phyloP scores from a whole-genome alignment of 345 rosid genomes.

The Turritis glabra region DNA sequence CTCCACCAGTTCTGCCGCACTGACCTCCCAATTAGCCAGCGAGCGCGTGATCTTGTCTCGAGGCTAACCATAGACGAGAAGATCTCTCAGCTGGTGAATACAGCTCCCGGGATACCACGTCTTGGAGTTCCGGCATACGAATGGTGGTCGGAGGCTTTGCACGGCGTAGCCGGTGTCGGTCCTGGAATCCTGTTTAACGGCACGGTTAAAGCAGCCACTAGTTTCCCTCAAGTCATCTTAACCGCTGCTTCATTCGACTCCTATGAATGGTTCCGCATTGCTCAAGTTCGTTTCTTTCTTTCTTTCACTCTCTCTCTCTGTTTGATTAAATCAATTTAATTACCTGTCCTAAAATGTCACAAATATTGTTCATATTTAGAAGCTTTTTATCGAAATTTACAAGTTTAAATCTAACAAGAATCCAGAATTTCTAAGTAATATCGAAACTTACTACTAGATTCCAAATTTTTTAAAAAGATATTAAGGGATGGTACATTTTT shows the following conservation, averaged over 20 bases:
- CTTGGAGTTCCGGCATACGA: slow-evolving; percentile 78
- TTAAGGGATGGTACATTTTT: too few species aligned
- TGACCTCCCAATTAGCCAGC: slow-evolving; percentile 49
- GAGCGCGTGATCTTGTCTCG: slow-evolving; percentile 74
- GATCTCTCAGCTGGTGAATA: slow-evolving; percentile 70
- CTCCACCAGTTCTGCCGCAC: slow-evolving; percentile 58
- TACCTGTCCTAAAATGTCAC: not conserved
- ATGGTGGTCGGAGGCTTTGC: slow-evolving; percentile 98
- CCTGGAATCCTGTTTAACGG: slow-evolving; percentile 62
- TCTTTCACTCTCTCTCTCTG: not conserved
- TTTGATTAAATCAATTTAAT: not conserved
- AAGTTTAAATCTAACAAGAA: not conserved
- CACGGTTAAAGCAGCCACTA: slow-evolving; percentile 63
- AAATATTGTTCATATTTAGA: not conserved
- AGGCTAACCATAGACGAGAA: slow-evolving; percentile 78
- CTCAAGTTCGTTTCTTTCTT: slow-evolving; percentile 49
- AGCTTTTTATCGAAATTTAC: not conserved
- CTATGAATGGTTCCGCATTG: slow-evolving; percentile 81
- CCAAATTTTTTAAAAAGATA: not conserved
- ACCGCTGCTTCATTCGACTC: slow-evolving; percentile 79
- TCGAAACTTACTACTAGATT: not conserved
- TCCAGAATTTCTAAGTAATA: not conserved
- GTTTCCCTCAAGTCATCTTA: slow-evolving; percentile 88
- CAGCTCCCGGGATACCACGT: slow-evolving; percentile 68
- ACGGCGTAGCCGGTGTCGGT: slow-evolving; percentile 59